phyloP scores from a whole-genome alignment of 371 early-diverging fungal genomes.

The Apophysomyces elegans region DNA sequence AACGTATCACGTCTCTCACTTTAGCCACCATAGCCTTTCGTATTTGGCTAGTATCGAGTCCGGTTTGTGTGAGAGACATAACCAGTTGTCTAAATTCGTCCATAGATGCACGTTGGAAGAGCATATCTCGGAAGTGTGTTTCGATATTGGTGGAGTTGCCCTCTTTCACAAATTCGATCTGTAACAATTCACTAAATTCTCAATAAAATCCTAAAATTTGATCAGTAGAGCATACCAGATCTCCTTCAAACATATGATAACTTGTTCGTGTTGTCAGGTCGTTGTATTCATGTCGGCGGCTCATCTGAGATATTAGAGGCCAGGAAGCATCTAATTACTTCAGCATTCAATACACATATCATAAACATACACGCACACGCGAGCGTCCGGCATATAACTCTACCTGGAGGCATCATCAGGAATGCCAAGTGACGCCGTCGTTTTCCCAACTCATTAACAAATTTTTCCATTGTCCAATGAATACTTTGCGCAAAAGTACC shows the following conservation, averaged over 20 bases:
- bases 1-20: slow-evolving; percentile 67
- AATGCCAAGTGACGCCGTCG: slow-evolving; percentile 59
- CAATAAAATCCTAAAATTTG: not conserved
- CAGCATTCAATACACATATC: not conserved
- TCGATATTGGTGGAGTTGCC: slow-evolving; percentile 61
- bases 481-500: slow-evolving; percentile 59
- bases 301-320: slow-evolving; percentile 81
- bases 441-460: slow-evolving; percentile 62
- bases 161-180: slow-evolving; percentile 66
- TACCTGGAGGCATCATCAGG: slow-evolving; percentile 68
- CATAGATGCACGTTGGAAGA: slow-evolving; percentile 78
- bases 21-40: slow-evolving; percentile 73
- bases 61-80: slow-evolving; percentile 43
- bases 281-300: slow-evolving; percentile 75
- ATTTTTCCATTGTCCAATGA: slow-evolving; percentile 72
- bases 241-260: slow-evolving; percentile 63
- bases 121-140: slow-evolving; percentile 68
- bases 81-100: slow-evolving; percentile 71
- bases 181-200: not conserved
- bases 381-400: not conserved
- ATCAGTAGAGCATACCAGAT: slow-evolving; percentile 35
- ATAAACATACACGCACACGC: not conserved
- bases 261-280: slow-evolving; percentile 66
- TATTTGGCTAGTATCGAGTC: slow-evolving; percentile 56
- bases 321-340: slow-evolving; percentile 69